These are phyloP conservation scores for Paecilomyces niveus DNA, from an alignment of 2,329 filamentous ascomycete genomes.

Conservation along the genomic window DNA sequence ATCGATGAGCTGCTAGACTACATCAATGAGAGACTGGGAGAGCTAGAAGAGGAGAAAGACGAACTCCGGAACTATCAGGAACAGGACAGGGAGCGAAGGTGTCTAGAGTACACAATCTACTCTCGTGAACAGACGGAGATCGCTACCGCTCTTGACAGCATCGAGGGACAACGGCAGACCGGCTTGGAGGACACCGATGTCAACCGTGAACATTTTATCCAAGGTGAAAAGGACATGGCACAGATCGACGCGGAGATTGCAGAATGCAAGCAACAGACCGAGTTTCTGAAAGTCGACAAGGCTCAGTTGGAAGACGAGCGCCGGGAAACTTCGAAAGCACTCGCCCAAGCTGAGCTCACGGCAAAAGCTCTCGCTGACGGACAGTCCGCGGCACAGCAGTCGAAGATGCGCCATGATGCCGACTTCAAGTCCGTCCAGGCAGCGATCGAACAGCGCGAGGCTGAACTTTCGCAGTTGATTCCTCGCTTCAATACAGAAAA, in stretches of 20 bases:
- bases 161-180: slow-evolving; percentile 73
- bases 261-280: slow-evolving; percentile 71
- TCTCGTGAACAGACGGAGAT: slow-evolving; percentile 80
- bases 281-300: slow-evolving; percentile 77
- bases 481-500: slow-evolving; percentile 71
- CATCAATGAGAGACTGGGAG: slow-evolving; percentile 80
- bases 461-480: slow-evolving; percentile 65
- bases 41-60: slow-evolving; percentile 95
- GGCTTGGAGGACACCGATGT: slow-evolving; percentile 80
- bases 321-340: slow-evolving; percentile 68
- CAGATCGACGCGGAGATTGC: slow-evolving; percentile 73
- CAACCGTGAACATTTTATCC: slow-evolving; percentile 66
- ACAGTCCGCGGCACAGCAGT: slow-evolving; percentile 68
- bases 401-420: slow-evolving; percentile 61
- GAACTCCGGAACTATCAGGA: slow-evolving; percentile 91
- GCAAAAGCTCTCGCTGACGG: slow-evolving; percentile 77
- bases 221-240: slow-evolving; percentile 71
- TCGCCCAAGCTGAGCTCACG: slow-evolving; percentile 80
- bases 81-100: slow-evolving; percentile 84
- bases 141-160: slow-evolving; percentile 66
- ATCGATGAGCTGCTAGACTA: slow-evolving; percentile 89
- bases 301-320: slow-evolving; percentile 84
- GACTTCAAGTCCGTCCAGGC: slow-evolving; percentile 65
- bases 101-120: slow-evolving; percentile 91
- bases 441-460: slow-evolving; percentile 69